phyloP scores from a whole-genome alignment of 2,329 filamentous ascomycete genomes.

The Cytospora paraplurivora region DNA sequence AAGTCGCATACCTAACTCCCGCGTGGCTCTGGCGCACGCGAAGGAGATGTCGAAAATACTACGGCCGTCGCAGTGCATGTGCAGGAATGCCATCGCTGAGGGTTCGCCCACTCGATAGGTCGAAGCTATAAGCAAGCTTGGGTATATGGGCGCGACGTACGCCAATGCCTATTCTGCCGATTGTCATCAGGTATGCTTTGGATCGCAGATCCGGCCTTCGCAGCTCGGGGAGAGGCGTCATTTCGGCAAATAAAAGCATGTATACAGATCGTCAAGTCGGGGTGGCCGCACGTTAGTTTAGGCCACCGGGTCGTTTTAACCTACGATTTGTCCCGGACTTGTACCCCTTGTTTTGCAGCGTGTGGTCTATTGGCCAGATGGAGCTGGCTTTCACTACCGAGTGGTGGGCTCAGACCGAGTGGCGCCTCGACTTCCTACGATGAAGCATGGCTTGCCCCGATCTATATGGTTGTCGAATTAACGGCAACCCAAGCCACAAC shows the following conservation, averaged over 20 bases:
- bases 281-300: not conserved
- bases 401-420: not conserved
- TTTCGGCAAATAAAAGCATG: not conserved
- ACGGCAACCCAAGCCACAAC: not conserved
- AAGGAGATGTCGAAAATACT: too few relatives aligned
- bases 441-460: not conserved
- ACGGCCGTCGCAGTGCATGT: too few relatives aligned
- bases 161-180: too few relatives aligned
- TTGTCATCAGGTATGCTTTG: too few relatives aligned
- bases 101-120: too few relatives aligned
- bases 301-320: not conserved
- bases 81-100: too few relatives aligned
- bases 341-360: not conserved
- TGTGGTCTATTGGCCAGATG: not conserved
- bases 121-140: too few relatives aligned
- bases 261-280: not conserved
- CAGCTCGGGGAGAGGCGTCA: not conserved
- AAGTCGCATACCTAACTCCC: constrained; percentile 46
- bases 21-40: too few relatives aligned
- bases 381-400: not conserved
- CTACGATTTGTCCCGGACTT: not conserved
- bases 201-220: not conserved
- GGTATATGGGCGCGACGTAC: too few relatives aligned
- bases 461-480: not conserved
- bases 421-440: not conserved